A percentile compares a stretch with the other conserved stretches of the same genome.
phyloP scores from a whole-genome alignment of 176 grass and related monocot genomes.

The Puya raimondii region DNA sequence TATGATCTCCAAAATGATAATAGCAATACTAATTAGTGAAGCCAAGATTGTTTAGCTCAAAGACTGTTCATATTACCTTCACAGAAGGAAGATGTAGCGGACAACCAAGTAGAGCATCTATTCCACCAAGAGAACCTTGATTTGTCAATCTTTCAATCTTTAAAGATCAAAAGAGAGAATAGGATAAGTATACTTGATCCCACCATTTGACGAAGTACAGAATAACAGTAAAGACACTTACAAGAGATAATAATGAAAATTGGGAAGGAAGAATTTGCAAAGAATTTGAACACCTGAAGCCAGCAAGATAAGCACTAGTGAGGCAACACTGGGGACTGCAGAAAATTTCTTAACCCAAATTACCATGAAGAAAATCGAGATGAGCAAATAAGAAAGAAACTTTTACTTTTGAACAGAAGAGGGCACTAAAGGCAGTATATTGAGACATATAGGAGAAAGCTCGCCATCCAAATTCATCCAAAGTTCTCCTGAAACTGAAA shows the following conservation, averaged over 20 bases:
- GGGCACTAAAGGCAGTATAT: constrained; percentile 62
- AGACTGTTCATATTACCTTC: constrained; percentile 37
- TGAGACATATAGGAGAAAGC: constrained; percentile 77
- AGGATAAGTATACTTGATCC: constrained; percentile 14
- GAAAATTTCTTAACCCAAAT: constrained; percentile 9
- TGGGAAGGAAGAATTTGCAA: constrained; percentile 62
- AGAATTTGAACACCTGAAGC: constrained; percentile 49
- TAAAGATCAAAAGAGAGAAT: constrained; percentile 23
- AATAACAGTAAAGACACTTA: constrained; percentile 37
- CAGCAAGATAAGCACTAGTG: constrained; percentile 20
- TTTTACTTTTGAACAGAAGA: constrained; percentile 50
- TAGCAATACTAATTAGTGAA: not conserved
- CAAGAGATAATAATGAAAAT: constrained; percentile 61
- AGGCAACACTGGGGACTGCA: constrained; percentile 2
- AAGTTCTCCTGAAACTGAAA: constrained; percentile 63
- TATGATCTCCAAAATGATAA: not conserved
- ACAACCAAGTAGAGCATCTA: constrained; percentile 86
- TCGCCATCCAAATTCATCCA: constrained; percentile 97
- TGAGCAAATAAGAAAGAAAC: constrained; percentile 20
- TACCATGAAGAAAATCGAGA: constrained; percentile 16
- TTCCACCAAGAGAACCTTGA: constrained; percentile 85
- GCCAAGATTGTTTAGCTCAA: not conserved
- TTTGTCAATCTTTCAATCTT: constrained; percentile 57
- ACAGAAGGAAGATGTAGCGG: constrained; percentile 83
- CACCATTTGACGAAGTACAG: constrained; percentile 10